Base-by-base conservation (phyloP, 768 basidiomycete genomes). In the Lactarius trivialis region DNA sequence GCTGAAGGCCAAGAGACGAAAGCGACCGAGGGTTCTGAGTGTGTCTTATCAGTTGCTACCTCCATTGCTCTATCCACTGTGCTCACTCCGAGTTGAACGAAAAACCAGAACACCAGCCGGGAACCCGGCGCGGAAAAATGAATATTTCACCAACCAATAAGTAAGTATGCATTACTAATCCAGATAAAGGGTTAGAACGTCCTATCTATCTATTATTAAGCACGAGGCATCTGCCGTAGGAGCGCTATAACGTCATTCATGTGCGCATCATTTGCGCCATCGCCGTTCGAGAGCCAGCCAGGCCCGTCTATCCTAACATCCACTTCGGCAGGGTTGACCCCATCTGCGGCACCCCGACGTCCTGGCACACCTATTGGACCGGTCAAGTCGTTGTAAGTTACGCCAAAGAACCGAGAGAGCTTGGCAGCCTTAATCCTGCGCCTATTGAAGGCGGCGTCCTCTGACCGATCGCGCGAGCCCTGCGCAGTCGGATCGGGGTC, bases 331-430 rank as follows among this genome's bases (percentile, higher is more conserved):
- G 32, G 17, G n/a, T 26, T 32, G 19, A 15, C 24, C 3, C 2
- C 37, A n/a, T 50, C 51, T 19, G 12, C 21, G 1, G 14, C 30
- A 2, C 32, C 2, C 32, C 15, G 32, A 49, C 34, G 26, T 53
- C 28, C n/a, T 28, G 33, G 36, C 21, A 37, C 37, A 9, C 21
- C 37, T 14, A 24, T 43, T 11, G 66, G 43, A 7, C n/a, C 33
- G 8, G 75, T 70, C 32, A 85, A 73, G 65, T 81, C 79, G 57
- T 78, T 72, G 65, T 77, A 78, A 30, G 72, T 75, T 34, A 83
- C 82, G 15, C 83, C 82, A 69, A 84, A 84, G 71, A 85, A 84
- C 49, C 77, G 78, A 28, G 80, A 75, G 45, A 85, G 71, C 70
- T 84, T 85, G 60, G 77, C 78, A n/a, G 78, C 78, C 33, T 81